Base-by-base conservation (phyloP, 768 basidiomycete genomes). In the Lanmaoa pseudosensibilis region DNA sequence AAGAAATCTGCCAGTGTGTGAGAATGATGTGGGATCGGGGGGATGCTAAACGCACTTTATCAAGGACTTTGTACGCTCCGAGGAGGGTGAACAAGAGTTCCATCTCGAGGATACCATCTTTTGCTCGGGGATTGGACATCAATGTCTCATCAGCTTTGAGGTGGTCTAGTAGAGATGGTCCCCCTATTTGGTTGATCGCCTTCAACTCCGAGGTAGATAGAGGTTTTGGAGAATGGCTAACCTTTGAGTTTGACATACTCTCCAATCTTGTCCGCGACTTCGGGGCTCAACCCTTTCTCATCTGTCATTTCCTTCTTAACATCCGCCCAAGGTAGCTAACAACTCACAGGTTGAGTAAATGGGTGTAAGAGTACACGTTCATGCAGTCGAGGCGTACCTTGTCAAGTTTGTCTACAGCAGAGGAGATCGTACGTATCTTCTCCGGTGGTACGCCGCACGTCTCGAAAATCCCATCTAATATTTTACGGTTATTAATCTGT, bases 401-500 rank as follows among this genome's bases (percentile, higher is more conserved):
- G 80, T 99, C 97, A 12, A 99, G 83, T 72, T 98, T 99, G 74
- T 99, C 97, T 11, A 98, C 96, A 0, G 97, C 96, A 16, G 92
- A 95, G 0, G 94, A 96, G 60, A 98, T 98, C 15, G 87, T 77
- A 6, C 96, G 83, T 47, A 92, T 94, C 75, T 94, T 97, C 25
- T 93, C 92, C 23, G 76, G 65, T 0, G 94, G 90, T 5, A 99
- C 97, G 52, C 97, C 97, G 63, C 95, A 98, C 2, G 98, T 88
- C 67, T 93, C 88, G 66, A 98, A 98, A 57, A 99, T 89, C 30
- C 96, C 97, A 69, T 99, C 97, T 15, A 99, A 80, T 59, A 99
- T 90, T 75, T 95, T 98, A 47, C 97, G 83, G 80, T 99, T 90
- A 72, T 99, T 99, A 56, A 97, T 75, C 92, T 95, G 62, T 36